phyloP scores from a whole-genome alignment of 2,329 filamentous ascomycete species.

The Furcasterigmium sp. region DNA sequence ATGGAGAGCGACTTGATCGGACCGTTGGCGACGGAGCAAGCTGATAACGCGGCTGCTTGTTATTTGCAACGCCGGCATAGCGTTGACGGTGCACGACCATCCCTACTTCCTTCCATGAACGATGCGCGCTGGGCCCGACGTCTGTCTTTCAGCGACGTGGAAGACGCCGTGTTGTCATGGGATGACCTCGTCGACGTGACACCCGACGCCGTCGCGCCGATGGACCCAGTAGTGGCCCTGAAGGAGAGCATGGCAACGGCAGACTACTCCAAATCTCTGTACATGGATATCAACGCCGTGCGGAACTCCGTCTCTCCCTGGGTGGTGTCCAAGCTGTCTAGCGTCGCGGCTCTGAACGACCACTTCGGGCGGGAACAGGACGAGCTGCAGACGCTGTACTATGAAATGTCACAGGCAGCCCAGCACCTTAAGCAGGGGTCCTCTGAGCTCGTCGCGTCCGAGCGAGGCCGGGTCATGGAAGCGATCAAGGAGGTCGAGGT shows the following conservation, averaged over 20 bases:
- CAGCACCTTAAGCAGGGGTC: slow-evolving; percentile 62
- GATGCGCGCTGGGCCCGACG: slow-evolving; percentile 65
- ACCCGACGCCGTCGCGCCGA: background rate
- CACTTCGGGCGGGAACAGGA: slow-evolving; percentile 58
- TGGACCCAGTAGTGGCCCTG: slow-evolving; percentile 13
- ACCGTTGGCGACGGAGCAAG: slow-evolving; percentile 42
- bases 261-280: slow-evolving; percentile 52
- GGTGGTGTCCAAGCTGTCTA: slow-evolving; percentile 52
- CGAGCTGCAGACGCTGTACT: slow-evolving; percentile 62
- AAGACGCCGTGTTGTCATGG: slow-evolving; percentile 70
- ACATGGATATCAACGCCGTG: slow-evolving; percentile 45
- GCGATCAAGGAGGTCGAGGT: slow-evolving; percentile 74
- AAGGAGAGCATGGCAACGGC: slow-evolving; percentile 23
- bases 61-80: slow-evolving; percentile 60
- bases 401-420: slow-evolving; percentile 65
- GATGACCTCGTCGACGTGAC: slow-evolving; percentile 42
- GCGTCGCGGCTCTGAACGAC: slow-evolving; percentile 55
- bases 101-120: slow-evolving; percentile 24
- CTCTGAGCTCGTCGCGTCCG: slow-evolving; percentile 63
- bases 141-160: slow-evolving; percentile 70
- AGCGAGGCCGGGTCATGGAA: slow-evolving; percentile 65
- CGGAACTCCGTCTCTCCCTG: slow-evolving; percentile 52
- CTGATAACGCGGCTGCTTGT: slow-evolving; percentile 34
- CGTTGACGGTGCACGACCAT: slow-evolving; percentile 18
- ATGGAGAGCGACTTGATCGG: slow-evolving; percentile 56